A percentile compares a stretch with the other conserved stretches of the same genome.
phyloP scores from a whole-genome alignment of 2,329 filamentous ascomycete genomes.

The Domatiomyces globalis region DNA sequence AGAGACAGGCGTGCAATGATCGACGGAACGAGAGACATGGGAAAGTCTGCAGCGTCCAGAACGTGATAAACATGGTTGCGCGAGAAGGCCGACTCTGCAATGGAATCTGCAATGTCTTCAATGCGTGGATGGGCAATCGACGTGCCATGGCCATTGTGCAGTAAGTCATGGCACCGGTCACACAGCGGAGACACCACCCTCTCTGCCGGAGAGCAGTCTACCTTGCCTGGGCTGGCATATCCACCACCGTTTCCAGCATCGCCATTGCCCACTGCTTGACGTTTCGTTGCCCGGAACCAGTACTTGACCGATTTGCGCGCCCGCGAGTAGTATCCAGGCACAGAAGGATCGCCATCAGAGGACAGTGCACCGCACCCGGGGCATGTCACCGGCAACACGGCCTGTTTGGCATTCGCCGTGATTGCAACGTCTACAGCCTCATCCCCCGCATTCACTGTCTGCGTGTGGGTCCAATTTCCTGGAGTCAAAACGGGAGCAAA shows the following conservation, averaged over 20 bases:
- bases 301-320: conserved; percentile 35
- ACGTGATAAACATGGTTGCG: conserved; percentile 93
- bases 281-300: conserved; percentile 9
- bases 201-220: neutral
- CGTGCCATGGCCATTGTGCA: conserved; percentile 57
- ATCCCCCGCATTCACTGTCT: neutral
- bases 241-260: conserved; percentile 1
- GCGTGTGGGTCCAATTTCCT: neutral
- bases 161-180: conserved; percentile 70
- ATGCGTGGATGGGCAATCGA: conserved; percentile 70
- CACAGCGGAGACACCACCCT: conserved; percentile 46
- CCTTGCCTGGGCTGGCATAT: neutral
- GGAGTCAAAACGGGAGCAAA: neutral
- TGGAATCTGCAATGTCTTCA: conserved; percentile 65
- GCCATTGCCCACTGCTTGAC: conserved; percentile 2
- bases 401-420: neutral
- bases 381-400: conserved; percentile 37
- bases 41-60: conserved; percentile 89
- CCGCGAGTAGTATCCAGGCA: conserved; percentile 44
- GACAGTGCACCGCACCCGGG: conserved; percentile 50
- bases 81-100: conserved; percentile 76
- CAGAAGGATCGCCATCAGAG: conserved; percentile 40
- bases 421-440: neutral
- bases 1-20: conserved; percentile 57
- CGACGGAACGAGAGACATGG: conserved; percentile 74